Evolutionary conservation across 148 eudicot species (phyloP), one percentile per base, ranked within the genome.

Genomic region (Tetragonia tetragonoides): DNA sequence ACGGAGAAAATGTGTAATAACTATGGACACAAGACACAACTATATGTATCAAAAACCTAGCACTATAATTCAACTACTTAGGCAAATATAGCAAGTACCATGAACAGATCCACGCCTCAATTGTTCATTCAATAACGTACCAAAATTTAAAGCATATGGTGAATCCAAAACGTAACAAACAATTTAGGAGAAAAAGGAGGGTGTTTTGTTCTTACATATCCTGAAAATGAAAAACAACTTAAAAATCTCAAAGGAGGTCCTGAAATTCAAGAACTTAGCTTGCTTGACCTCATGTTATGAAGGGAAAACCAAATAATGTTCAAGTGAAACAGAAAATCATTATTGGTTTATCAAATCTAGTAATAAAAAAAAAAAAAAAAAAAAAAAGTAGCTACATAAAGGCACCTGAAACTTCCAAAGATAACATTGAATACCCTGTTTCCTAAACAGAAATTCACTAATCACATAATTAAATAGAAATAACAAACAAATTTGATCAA

Each of bases 401-500:
- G 16, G 14, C 6, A 10, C 57, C 57, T 15, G 4, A 53, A 53
- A 66, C 44, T 65, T n/a, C 42, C 38, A 39, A 7, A 66, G 68
- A 37, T 4, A 37, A 66, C 44, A 63, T 4, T 15, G 39, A 66
- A 15, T 66, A 39, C 70, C 20, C 21, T 5, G 34, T 21, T 7
- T 23, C 18, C 16, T 4, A 20, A 42, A 42, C 8, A 44, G 20
- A 47, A 3, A 20, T 7, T 57, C 65, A 49, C 28, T 23, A 70
- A 68, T 7, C 71, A 37, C 10, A 6, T 59, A 34, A 10, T 16
- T 41, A 57, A 41, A 63, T 34, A 59, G 34, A 28, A 28, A 28
- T 10, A 64, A 10, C 57, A 51, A 18, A 16, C 47, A 23, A 75
- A 75, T 66, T 57, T n/a, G 6, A 75, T 66, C 34, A 37, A 72